Conservation (phyloP, 2,329 filamentous ascomycete genomes). For the Chaetomiaceae sp. region DNA sequence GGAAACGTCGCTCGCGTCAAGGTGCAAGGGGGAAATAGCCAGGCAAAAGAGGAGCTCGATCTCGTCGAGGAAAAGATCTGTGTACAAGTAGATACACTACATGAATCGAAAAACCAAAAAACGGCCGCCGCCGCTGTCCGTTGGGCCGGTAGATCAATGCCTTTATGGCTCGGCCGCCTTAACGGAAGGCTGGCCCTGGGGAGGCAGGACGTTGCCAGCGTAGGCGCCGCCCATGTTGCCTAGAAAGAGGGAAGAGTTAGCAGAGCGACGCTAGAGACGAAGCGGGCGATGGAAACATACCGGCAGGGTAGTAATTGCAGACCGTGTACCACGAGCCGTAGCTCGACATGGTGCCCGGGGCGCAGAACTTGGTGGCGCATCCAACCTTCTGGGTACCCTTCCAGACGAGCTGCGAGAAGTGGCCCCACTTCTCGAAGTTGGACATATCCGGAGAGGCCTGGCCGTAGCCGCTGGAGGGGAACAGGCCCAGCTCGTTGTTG, state of each 20-base stretch:
- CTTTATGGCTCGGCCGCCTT: slow-evolving; percentile 2
- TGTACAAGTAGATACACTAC: slow-evolving; percentile 21
- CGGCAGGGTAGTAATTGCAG: slow-evolving; percentile 78
- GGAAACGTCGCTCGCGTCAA: slow-evolving; percentile 3
- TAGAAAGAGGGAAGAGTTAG: slow-evolving; percentile 27
- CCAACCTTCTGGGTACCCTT: slow-evolving; percentile 56
- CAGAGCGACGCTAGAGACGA: slow-evolving; percentile 1
- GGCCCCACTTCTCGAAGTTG: slow-evolving; percentile 64
- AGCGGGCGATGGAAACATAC: slow-evolving; percentile 46
- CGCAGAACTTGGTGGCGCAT: slow-evolving; percentile 56
- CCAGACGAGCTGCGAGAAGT: slow-evolving; percentile 75
- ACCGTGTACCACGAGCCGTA: slow-evolving; percentile 70
- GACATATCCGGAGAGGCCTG: slow-evolving; percentile 52
- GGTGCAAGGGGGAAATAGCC: background rate
- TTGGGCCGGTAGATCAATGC: slow-evolving; percentile 4
- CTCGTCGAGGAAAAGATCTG: slow-evolving; percentile 13
- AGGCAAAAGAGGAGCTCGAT: slow-evolving; percentile 1
- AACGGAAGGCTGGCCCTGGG: slow-evolving; percentile 34
- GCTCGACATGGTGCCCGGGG: slow-evolving; percentile 42
- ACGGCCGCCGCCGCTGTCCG: slow-evolving; percentile 11
- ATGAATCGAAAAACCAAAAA: slow-evolving; percentile 21
- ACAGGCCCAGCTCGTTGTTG: slow-evolving; percentile 65
- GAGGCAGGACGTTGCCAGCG: slow-evolving; percentile 43
- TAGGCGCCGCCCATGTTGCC: slow-evolving; percentile 52
- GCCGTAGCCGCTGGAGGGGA: slow-evolving; percentile 55